Conservation (phyloP, 2,329 filamentous ascomycete species). For the Cladosporium phlei region DNA sequence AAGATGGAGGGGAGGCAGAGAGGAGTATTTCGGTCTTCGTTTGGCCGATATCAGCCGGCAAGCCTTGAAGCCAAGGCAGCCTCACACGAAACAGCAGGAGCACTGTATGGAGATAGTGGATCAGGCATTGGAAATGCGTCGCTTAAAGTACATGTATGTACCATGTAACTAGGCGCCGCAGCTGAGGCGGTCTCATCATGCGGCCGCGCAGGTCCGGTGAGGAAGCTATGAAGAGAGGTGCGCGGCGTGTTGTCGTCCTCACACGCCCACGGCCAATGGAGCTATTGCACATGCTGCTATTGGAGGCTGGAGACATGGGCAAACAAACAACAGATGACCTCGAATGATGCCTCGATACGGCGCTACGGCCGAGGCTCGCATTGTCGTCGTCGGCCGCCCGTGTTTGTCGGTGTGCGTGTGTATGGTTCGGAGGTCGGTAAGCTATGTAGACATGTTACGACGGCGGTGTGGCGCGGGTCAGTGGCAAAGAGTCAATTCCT, state of each 20-base stretch:
- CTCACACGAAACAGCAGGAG: not conserved
- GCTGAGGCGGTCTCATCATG: slow-evolving; percentile 3
- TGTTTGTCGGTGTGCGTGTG: not conserved
- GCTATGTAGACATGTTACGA: not conserved
- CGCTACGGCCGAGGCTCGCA: slow-evolving; percentile 3
- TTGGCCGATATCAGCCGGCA: too few species aligned
- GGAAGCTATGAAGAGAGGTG: not conserved
- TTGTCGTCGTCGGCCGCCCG: too few species aligned
- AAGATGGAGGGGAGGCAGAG: too few species aligned
- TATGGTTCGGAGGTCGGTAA: not conserved
- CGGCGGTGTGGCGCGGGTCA: slow-evolving; percentile 7
- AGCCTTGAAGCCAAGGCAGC: too few species aligned
- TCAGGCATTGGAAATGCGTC: slow-evolving; percentile 2
- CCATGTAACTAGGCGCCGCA: slow-evolving; percentile 2
- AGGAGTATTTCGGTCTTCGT: too few species aligned
- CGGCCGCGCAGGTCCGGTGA: not conserved
- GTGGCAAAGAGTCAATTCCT: slow-evolving; percentile 3
- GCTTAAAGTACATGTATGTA: too few species aligned
- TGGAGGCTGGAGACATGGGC: not conserved
- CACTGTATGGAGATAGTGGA: too few species aligned
- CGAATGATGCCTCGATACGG: not conserved
- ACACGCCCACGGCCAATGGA: slow-evolving; percentile 2
- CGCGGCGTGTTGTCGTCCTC: too few species aligned
- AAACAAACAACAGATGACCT: slow-evolving; percentile 5
- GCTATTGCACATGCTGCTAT: not conserved